Conservation (phyloP, 1,139 yeast genomes). For the Yamadazyma sp. region DNA sequence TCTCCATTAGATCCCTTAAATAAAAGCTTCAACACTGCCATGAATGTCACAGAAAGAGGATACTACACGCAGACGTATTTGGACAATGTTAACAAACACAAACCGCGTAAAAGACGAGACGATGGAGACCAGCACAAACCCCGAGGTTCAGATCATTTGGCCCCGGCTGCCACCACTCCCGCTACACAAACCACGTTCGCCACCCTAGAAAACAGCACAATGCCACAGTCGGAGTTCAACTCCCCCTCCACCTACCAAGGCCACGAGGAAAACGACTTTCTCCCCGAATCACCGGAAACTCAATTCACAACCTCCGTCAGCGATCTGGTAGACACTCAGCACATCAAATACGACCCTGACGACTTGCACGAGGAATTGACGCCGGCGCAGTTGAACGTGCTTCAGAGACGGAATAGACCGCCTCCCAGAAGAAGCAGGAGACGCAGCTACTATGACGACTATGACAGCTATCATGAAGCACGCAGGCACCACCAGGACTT, state of each 20-base stretch:
- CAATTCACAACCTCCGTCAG: slow-evolving; percentile 7
- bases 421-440: slow-evolving; percentile 7
- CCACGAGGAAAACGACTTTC: slow-evolving; percentile 1
- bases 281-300: slow-evolving; percentile 14
- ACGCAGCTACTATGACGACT: slow-evolving; percentile 1
- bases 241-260: slow-evolving; percentile 1
- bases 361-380: slow-evolving; percentile 33
- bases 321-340: slow-evolving; percentile 11
- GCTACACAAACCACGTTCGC: background rate
- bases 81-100: slow-evolving; percentile 17
- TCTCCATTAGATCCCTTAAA: no score
- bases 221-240: background rate
- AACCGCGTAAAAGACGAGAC: slow-evolving; percentile 3
- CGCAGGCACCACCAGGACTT: background rate
- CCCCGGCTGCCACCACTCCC: slow-evolving; percentile 1
- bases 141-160: slow-evolving; percentile 4
- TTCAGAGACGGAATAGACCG: slow-evolving; percentile 19
- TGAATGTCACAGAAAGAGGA: slow-evolving; percentile 32
- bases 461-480: slow-evolving; percentile 2
- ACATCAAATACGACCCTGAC: slow-evolving; percentile 26
- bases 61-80: slow-evolving; percentile 29
- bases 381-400: slow-evolving; percentile 35
- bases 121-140: background rate
- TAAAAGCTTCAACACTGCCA: slow-evolving; percentile 6
- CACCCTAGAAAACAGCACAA: no score